A percentile compares a stretch with the other conserved stretches of the same genome.
These are phyloP conservation scores for Laguncularia racemosa DNA, from an alignment of 345 rosid species.

Conservation along the genomic window DNA sequence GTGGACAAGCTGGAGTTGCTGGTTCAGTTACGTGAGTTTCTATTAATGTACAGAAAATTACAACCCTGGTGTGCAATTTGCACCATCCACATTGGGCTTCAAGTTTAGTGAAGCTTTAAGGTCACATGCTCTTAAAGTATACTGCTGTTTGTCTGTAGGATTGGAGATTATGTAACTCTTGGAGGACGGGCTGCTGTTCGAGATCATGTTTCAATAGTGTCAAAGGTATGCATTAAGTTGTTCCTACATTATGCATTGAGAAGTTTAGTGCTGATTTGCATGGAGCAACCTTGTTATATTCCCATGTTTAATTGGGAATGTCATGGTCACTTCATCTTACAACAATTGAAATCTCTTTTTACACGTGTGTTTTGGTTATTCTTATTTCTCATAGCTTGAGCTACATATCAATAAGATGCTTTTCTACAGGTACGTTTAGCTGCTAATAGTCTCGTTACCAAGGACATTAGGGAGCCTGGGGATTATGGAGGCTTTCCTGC, in stretches of 20 bases:
- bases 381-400: too few species aligned
- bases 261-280: too few species aligned
- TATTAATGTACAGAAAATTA: not conserved
- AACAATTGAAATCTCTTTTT: too few species aligned
- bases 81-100: too few species aligned
- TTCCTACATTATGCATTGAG: too few species aligned
- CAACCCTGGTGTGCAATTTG: too few species aligned
- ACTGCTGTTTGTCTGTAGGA: conserved; percentile 15
- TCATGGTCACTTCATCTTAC: too few species aligned
- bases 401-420: not conserved
- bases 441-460: conserved; percentile 68
- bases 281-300: too few species aligned
- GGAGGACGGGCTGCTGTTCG: conserved; percentile 70
- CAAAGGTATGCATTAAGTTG: conserved; percentile 42
- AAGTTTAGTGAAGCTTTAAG: not conserved
- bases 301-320: too few species aligned
- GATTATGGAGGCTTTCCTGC: conserved; percentile 93
- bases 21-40: conserved; percentile 70
- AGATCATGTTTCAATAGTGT: conserved; percentile 59
- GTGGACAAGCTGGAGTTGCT: conserved; percentile 87
- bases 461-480: conserved; percentile 68
- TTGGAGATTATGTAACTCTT: conserved; percentile 61
- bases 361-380: too few species aligned
- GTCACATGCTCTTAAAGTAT: not conserved
- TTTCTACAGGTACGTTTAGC: conserved; percentile 61